phyloP scores from a whole-genome alignment of 768 basidiomycete genomes.

The Collybia mongolica region DNA sequence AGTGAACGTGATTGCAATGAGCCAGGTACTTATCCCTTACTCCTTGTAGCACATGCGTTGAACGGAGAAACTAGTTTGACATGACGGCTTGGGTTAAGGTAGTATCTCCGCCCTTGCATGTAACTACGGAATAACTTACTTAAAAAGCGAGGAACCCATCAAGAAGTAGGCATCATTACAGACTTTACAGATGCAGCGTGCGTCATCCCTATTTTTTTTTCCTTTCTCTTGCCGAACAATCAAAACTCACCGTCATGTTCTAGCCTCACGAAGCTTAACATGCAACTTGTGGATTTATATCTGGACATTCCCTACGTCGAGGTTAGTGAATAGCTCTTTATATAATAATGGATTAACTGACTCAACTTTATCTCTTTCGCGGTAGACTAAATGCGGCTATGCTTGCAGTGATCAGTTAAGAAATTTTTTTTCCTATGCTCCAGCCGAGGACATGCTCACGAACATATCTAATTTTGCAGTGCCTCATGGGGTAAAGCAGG shows the following conservation, averaged over 20 bases:
- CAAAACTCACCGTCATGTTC: slow-evolving; percentile 10
- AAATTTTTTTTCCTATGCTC: slow-evolving; percentile 26
- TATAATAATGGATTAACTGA: slow-evolving; percentile 3
- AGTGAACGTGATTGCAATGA: slow-evolving; percentile 78
- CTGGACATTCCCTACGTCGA: slow-evolving; percentile 81
- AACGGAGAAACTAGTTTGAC: slow-evolving; percentile 57
- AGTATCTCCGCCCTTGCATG: slow-evolving; percentile 24
- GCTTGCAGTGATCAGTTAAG: slow-evolving; percentile 90
- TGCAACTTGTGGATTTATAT: slow-evolving; percentile 72
- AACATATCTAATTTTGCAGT: slow-evolving; percentile 26
- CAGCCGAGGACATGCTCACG: slow-evolving; percentile 26
- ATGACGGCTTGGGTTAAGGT: slow-evolving; percentile 96
- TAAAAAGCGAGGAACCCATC: slow-evolving; percentile 58
- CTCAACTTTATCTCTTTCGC: slow-evolving; percentile 12
- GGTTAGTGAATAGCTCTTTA: slow-evolving; percentile 24
- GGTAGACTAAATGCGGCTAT: slow-evolving; percentile 85
- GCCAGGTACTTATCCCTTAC: slow-evolving; percentile 51
- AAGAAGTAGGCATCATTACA: slow-evolving; percentile 81
- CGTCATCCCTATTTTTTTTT: not conserved
- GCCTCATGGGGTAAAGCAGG: slow-evolving; percentile 88
- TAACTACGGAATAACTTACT: slow-evolving; percentile 12
- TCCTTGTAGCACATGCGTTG: slow-evolving; percentile 10
- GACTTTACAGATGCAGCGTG: slow-evolving; percentile 75
- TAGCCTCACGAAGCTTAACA: slow-evolving; percentile 82
- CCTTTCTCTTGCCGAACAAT: too few species aligned